Percentiles rank a stretch among this genome's conserved stretches.
These are phyloP conservation scores for Lotmaria passim DNA, from an alignment of 208 protist species.

Conservation along the genomic window DNA sequence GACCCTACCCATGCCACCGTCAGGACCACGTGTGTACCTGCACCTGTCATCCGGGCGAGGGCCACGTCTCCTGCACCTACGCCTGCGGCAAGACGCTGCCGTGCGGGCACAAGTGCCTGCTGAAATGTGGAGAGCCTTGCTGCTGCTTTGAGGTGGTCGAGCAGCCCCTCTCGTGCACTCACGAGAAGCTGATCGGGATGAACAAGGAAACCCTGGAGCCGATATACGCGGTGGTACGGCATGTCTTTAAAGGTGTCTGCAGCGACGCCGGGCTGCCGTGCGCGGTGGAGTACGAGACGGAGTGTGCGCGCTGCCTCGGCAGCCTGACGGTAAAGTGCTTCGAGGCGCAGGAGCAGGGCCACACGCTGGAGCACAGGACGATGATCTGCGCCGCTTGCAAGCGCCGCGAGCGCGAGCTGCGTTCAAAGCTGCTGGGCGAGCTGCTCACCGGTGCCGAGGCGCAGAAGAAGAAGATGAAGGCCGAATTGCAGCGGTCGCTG, in stretches of 20 bases:
- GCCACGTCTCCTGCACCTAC: constrained; percentile 62
- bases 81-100: constrained; percentile 57
- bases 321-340: constrained; percentile 64
- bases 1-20: constrained; percentile 57
- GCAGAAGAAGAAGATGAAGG: constrained; percentile 69
- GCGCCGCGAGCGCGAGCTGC: constrained; percentile 74
- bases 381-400: constrained; percentile 71
- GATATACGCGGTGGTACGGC: constrained; percentile 74
- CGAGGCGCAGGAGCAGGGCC: constrained; percentile 61
- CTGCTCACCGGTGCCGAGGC: constrained; percentile 69
- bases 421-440: constrained; percentile 67
- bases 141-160: constrained; percentile 86
- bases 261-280: constrained; percentile 71
- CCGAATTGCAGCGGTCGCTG: constrained; percentile 67
- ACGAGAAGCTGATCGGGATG: constrained; percentile 71
- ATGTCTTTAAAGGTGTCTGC: constrained; percentile 85
- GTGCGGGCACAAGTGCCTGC: constrained; percentile 81
- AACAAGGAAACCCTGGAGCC: constrained; percentile 68
- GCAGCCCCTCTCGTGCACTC: constrained; percentile 61
- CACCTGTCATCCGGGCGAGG: constrained; percentile 61
- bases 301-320: constrained; percentile 80
- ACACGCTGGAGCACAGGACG: constrained; percentile 56
- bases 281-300: constrained; percentile 72
- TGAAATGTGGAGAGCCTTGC: constrained; percentile 62
- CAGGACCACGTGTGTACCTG: constrained; percentile 67